Percentiles rank a stretch among this genome's conserved stretches.
These are phyloP conservation scores for Anastatica hierochuntica DNA, from an alignment of 345 rosid genomes.

Conservation along the genomic window DNA sequence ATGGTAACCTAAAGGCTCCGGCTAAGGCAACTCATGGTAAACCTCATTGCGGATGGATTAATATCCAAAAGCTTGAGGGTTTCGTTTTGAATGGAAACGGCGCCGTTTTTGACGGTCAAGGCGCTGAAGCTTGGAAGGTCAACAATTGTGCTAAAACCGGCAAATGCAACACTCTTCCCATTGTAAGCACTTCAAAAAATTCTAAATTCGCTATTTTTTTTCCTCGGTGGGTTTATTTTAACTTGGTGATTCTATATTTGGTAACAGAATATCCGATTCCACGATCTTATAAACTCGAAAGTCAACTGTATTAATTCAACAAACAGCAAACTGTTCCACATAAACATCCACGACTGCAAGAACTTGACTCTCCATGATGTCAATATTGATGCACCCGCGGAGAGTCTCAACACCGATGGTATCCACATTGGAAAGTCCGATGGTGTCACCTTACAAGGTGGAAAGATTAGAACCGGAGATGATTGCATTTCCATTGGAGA, in stretches of 20 bases:
- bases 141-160: constrained; percentile 19
- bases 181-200: constrained; percentile 23
- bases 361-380: constrained; percentile 30
- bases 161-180: constrained; percentile 27
- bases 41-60: constrained; percentile 28
- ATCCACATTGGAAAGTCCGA: constrained; percentile 41
- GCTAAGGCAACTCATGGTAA: background rate
- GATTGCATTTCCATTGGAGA: constrained; percentile 49
- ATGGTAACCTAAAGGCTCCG: constrained; percentile 38
- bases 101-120: constrained; percentile 38
- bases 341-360: constrained; percentile 28
- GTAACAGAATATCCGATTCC: constrained; percentile 22
- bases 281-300: constrained; percentile 3
- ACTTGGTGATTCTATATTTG: too few relatives aligned
- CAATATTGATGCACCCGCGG: constrained; percentile 25
- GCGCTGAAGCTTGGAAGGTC: constrained; percentile 27
- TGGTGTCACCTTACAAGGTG: constrained; percentile 14
- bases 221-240: too few relatives aligned
- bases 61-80: constrained; percentile 14
- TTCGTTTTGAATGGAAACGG: constrained; percentile 30
- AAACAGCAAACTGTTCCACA: constrained; percentile 43
- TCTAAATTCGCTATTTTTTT: too few relatives aligned
- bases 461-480: constrained; percentile 37
- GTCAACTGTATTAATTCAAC: constrained; percentile 27
- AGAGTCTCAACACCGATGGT: constrained; percentile 51